Percentiles rank a stretch among this genome's conserved stretches.
Conservation (phyloP, 2,329 filamentous ascomycete genomes). For the Cladorrhinum sp. region DNA sequence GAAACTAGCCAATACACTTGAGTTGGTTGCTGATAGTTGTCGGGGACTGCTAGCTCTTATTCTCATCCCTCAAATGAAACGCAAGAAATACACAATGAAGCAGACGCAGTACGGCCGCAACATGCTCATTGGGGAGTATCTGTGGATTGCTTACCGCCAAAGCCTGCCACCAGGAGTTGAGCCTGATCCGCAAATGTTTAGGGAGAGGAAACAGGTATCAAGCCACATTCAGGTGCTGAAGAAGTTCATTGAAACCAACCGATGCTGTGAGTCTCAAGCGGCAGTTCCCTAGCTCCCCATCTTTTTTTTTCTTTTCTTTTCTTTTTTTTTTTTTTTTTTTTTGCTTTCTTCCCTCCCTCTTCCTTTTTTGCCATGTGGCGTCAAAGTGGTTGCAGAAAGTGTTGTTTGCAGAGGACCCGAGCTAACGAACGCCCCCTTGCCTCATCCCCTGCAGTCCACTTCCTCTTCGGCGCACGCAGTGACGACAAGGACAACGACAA, state of each 20-base stretch:
- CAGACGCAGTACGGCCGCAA: constrained; percentile 64
- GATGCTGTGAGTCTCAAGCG: constrained; percentile 64
- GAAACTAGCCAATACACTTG: constrained; percentile 9
- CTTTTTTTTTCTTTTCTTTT: no score
- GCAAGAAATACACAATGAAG: constrained; percentile 63
- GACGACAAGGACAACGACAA: constrained; percentile 53
- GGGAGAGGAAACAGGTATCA: constrained; percentile 61
- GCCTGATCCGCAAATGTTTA: constrained; percentile 45
- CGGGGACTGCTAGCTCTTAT: constrained; percentile 50
- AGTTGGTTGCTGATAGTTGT: constrained; percentile 13
- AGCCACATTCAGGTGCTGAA: constrained; percentile 71
- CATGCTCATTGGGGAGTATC: constrained; percentile 67
- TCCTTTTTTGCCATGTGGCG: constrained; percentile 1
- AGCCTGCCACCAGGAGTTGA: constrained; percentile 44
- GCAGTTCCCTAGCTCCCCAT: no score
- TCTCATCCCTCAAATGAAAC: constrained; percentile 63
- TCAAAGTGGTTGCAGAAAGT: constrained; percentile 4
- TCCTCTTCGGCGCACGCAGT: constrained; percentile 56
- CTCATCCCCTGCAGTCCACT: constrained; percentile 46
- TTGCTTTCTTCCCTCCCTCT: constrained; percentile 13
- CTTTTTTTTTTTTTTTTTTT: constrained; percentile 9
- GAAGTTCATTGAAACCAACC: constrained; percentile 60
- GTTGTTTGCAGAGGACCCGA: constrained; percentile 5
- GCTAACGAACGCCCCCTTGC: constrained; percentile 21
- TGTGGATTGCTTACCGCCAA: constrained; percentile 53